Evolutionary conservation across 106 monocot species (phyloP), one percentile per base, ranked within the genome.

Genomic region (Allium fistulosum): DNA sequence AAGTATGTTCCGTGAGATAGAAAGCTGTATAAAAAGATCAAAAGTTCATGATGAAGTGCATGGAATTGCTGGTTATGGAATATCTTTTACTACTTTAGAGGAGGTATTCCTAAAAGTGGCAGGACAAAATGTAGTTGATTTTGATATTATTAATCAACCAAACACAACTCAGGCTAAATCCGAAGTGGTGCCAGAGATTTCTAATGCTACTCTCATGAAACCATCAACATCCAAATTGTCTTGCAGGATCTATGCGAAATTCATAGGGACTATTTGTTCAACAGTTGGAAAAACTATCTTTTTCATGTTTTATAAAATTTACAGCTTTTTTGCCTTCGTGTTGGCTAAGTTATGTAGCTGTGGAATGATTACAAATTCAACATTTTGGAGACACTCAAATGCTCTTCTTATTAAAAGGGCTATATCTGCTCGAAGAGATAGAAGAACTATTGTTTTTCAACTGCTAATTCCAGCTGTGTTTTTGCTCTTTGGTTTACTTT

Each of bases 61-160:
- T 75, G 86, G 78, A 48, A 82, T 94, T 69, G 74, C 87, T 69
- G 87, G 94, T 80, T 94, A 87, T 75, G 94, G 94, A 49, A 87
- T 94, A 47, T 94, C 94, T 53, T 89, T 94, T 6, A 94, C 94
- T 58, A 94, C 94, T 26, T 49, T 94, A 69, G 94, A 94, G 72
- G 94, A 94, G 69, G 94, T 94, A 12, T 94, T 94, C 71, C 76
- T 94, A 73, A 89, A 77, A 80, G 94, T 94, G 65, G 73, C 93
- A 51, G 83, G 82, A 22, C 80, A 88, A 67, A 61, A 48, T 51
- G 48, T 79, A 50, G 69, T 72, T 72, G 80, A 85, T 56, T 59
- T 66, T 52, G 80, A 80, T 69, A 37, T 37, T 37, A 57, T 61
- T 17, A 60, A 58, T 69, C 63, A 45, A 57, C 72, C 48, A 79